phyloP scores from a whole-genome alignment of 1,139 yeast species.

The Saccharomycopsis hybrid region DNA sequence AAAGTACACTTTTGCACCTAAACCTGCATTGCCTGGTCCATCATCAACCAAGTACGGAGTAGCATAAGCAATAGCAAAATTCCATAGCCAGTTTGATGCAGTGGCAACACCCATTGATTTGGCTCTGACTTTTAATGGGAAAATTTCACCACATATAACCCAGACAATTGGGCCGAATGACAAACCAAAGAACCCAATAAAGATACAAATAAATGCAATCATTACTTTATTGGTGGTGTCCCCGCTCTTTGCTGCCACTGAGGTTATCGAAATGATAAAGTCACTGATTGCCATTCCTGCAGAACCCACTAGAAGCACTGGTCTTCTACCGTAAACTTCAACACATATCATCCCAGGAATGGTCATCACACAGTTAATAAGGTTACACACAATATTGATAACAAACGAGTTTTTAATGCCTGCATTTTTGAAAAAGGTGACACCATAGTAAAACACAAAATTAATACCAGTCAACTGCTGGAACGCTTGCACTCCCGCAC shows the following conservation, averaged over 20 bases:
- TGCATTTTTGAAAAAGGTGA: constrained; percentile 61
- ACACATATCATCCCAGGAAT: constrained; percentile 57
- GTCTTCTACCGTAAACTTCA: constrained; percentile 50
- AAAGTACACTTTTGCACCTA: constrained; percentile 67
- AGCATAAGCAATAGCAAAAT: constrained; percentile 69
- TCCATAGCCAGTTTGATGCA: constrained; percentile 75
- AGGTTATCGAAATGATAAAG: constrained; percentile 50
- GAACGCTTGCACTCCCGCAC: constrained; percentile 60
- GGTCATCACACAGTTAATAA: constrained; percentile 58
- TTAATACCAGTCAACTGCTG: constrained; percentile 78
- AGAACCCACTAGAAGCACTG: constrained; percentile 47
- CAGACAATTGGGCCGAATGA: constrained; percentile 87
- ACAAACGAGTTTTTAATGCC: constrained; percentile 44
- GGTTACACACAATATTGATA: constrained; percentile 52
- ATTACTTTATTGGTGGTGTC: constrained; percentile 54
- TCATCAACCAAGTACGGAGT: constrained; percentile 67
- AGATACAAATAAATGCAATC: constrained; percentile 74
- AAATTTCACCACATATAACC: constrained; percentile 72
- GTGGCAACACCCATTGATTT: constrained; percentile 75
- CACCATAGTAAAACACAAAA: constrained; percentile 74
- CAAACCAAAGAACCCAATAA: constrained; percentile 74
- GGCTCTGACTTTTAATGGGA: constrained; percentile 72
- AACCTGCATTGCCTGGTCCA: constrained; percentile 56
- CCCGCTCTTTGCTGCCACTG: constrained; percentile 41
- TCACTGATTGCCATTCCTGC: constrained; percentile 54